A percentile compares a stretch with the other conserved stretches of the same genome.
Evolutionary conservation across 1,284 basidiomycete genomes (phyloP).

Genomic region (Serendipita sp.): DNA sequence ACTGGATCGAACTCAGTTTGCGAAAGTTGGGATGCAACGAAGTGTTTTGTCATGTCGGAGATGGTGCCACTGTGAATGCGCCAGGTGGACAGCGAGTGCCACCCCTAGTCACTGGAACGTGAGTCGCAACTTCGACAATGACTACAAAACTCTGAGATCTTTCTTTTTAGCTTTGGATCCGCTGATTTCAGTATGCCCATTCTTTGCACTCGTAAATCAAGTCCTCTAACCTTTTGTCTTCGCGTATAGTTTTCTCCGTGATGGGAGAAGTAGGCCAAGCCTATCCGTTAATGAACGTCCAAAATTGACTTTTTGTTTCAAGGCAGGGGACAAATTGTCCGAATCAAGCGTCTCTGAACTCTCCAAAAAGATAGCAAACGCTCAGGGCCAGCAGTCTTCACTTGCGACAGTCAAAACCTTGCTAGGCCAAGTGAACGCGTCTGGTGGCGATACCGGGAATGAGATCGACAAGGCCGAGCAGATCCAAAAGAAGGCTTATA

Average conservation of each 20-base stretch:
- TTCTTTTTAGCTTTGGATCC: constrained; percentile 39
- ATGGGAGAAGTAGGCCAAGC: background rate
- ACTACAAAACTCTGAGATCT: constrained; percentile 15
- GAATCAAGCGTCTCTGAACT: constrained; percentile 72
- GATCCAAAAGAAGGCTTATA: constrained; percentile 39
- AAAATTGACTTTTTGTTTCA: background rate
- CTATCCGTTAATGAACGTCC: no score
- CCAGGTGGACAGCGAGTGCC: constrained; percentile 54
- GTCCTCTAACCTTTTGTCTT: background rate
- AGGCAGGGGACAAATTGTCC: constrained; percentile 16
- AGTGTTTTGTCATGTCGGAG: constrained; percentile 80
- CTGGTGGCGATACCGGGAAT: constrained; percentile 28
- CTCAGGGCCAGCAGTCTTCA: constrained; percentile 25
- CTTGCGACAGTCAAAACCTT: constrained; percentile 31
- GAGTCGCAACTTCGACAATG: constrained; percentile 67
- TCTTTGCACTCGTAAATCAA: background rate
- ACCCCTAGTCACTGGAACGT: constrained; percentile 74
- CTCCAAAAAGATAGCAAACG: constrained; percentile 47
- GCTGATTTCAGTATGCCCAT: constrained; percentile 50
- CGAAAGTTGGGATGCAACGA: constrained; percentile 57
- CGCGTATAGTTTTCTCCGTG: constrained; percentile 2
- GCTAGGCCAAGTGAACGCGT: constrained; percentile 36
- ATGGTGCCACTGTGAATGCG: constrained; percentile 49
- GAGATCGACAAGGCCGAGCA: constrained; percentile 40
- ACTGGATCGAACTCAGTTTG: constrained; percentile 63